Evolutionary conservation across 2,329 filamentous ascomycete genomes (phyloP).

Genomic region (Diaporthe vaccinii): DNA sequence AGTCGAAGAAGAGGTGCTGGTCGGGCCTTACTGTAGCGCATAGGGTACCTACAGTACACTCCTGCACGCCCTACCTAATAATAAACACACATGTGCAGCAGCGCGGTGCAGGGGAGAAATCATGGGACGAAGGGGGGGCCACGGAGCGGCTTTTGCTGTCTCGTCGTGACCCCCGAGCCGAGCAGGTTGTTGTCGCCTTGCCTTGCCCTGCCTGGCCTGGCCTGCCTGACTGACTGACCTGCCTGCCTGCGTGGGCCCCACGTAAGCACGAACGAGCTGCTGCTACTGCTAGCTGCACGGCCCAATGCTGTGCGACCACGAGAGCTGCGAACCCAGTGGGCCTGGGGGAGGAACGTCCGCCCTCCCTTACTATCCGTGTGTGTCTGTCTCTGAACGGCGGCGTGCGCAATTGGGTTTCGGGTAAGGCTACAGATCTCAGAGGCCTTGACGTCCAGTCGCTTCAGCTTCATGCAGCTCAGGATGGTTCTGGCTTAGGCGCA

Average conservation of each 20-base stretch:
- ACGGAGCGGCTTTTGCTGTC: slow-evolving; percentile 1
- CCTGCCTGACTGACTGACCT: not conserved
- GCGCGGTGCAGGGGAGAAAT: not conserved
- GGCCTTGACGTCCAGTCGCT: slow-evolving; percentile 28
- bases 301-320: slow-evolving; percentile 30
- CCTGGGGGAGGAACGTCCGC: slow-evolving; percentile 6
- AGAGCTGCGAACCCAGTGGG: slow-evolving; percentile 32
- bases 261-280: slow-evolving; percentile 17
- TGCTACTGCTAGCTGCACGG: slow-evolving; percentile 2
- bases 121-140: slow-evolving; percentile 16
- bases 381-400: not conserved
- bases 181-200: not conserved
- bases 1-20: not conserved
- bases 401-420: slow-evolving; percentile 27
- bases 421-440: slow-evolving; percentile 23
- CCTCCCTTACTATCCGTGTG: not conserved
- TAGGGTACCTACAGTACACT: slow-evolving; percentile 12
- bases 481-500: slow-evolving; percentile 3
- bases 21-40: slow-evolving; percentile 26
- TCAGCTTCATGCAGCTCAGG: slow-evolving; percentile 26
- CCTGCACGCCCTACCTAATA: not conserved
- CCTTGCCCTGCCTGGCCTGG: too few species aligned
- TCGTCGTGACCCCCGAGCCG: not conserved
- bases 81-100: slow-evolving; percentile 23
- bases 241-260: not conserved